Evolutionary conservation across 1,284 basidiomycete species (phyloP), one percentile per base, ranked within the genome.

Genomic region (Tilletia indica): DNA sequence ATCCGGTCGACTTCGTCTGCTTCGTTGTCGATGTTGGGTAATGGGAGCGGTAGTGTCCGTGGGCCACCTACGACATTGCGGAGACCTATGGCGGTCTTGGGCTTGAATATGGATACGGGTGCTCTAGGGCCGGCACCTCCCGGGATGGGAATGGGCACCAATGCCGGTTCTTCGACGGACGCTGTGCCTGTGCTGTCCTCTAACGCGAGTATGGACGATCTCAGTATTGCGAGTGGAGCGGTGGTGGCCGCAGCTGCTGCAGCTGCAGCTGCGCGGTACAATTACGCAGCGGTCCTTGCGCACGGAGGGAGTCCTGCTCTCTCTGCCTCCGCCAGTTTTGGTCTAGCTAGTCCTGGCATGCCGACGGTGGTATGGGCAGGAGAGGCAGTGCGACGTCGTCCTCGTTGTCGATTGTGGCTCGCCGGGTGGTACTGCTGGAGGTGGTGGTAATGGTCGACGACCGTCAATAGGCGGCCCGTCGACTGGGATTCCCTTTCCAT

Each of bases 161-260:
- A 16, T 11, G 8, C 31, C 11, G 9, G 58, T 31, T 21, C n/a
- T 8, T 8, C 58, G 31, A 34, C 31, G 25, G 58, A 14, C 1
- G 21, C 14, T 6, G 36, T 19, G 16, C 9, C 16, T 1, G 16
- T 39, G 16, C 34, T 19, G 8, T 38, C 61, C 34, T 45, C 42
- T 8, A 45, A 45, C 14, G 61, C 61, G 12, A 64, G 61, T 34
- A 64, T 64, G 61, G 61, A 64, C 61, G 61, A 64, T 4, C 61
- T 64, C 34, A 64, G 61, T 14, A 64, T 64, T 12, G 61, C 61
- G 21, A 64, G 61, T 34, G 61, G 61, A 14, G 61, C 36, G 31
- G 61, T 36, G 61, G 61, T n/a, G 12, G 61, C 34, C 12, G 61
- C 34, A 5, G 61, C 61, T n/a, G 61, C 61, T 19, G 42, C 42